These are phyloP conservation scores for Annulohypoxylon maeteangense DNA, from an alignment of 495 filamentous ascomycete species.

Conservation along the genomic window DNA sequence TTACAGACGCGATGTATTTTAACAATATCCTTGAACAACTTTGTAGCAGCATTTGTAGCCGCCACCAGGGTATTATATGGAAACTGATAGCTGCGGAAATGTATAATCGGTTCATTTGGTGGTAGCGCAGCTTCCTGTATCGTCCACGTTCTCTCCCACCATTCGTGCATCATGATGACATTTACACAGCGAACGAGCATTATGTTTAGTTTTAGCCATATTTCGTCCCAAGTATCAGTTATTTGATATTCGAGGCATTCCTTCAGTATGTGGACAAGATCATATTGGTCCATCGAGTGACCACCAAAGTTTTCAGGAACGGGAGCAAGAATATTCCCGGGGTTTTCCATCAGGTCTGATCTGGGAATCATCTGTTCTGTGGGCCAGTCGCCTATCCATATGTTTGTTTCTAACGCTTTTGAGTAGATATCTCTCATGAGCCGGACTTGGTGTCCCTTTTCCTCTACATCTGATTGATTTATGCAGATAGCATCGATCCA, in stretches of 20 bases:
- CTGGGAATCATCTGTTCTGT: not conserved
- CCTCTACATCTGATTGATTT: constrained; percentile 38
- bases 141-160: constrained; percentile 30
- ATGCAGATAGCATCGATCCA: constrained; percentile 52
- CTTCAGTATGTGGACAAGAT: constrained; percentile 6
- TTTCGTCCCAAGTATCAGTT: not conserved
- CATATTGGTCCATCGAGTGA: constrained; percentile 8
- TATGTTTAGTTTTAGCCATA: not conserved
- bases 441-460: constrained; percentile 39
- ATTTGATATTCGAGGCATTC: not conserved
- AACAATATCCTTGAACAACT: not conserved
- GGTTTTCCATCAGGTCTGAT: not conserved
- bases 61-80: not conserved
- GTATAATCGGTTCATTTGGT: not conserved
- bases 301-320: not conserved
- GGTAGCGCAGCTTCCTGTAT: constrained; percentile 21
- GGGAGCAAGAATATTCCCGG: not conserved
- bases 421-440: constrained; percentile 44
- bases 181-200: constrained; percentile 1
- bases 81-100: constrained; percentile 7
- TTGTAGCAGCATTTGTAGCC: not conserved
- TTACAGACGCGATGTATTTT: too few species aligned
- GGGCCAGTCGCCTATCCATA: constrained; percentile 12
- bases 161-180: not conserved
- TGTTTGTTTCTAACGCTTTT: not conserved